Conservation (phyloP, 2,329 filamentous ascomycete genomes). For the Herpotrichia juniperi region DNA sequence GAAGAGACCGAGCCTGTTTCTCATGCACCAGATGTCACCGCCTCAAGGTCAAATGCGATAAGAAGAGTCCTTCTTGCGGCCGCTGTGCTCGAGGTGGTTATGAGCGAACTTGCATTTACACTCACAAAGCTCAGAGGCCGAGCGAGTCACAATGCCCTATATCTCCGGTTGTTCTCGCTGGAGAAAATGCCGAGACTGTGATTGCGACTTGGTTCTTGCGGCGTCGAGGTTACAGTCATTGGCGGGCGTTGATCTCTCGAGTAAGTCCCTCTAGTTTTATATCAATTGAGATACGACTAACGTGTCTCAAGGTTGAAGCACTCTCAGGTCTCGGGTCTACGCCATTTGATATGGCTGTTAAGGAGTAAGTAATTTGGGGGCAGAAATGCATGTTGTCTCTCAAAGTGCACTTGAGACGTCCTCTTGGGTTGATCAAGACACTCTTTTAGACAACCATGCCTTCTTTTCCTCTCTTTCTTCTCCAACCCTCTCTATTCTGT, state of each 20-base stretch:
- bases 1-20: slow-evolving; percentile 20
- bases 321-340: slow-evolving; percentile 11
- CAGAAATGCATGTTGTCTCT: too few relatives aligned
- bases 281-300: neutral
- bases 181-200: slow-evolving; percentile 21
- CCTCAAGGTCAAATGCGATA: slow-evolving; percentile 29
- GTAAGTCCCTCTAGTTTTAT: slow-evolving; percentile 6
- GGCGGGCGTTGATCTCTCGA: slow-evolving; percentile 15
- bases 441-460: too few relatives aligned
- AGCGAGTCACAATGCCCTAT: neutral
- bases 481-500: too few relatives aligned
- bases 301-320: slow-evolving; percentile 17
- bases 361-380: too few relatives aligned
- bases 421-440: too few relatives aligned
- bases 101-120: slow-evolving; percentile 19
- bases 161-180: slow-evolving; percentile 10
- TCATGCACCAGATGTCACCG: slow-evolving; percentile 30
- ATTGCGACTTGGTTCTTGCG: slow-evolving; percentile 27
- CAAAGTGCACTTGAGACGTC: too few relatives aligned
- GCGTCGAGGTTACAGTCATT: slow-evolving; percentile 21
- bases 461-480: too few relatives aligned
- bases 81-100: slow-evolving; percentile 23
- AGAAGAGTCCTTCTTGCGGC: slow-evolving; percentile 18
- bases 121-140: slow-evolving; percentile 11
- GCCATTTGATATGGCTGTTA: slow-evolving; percentile 17